Evolutionary conservation across 805 yeast genomes (phyloP).

Genomic region (Lachancea nothofagi): DNA sequence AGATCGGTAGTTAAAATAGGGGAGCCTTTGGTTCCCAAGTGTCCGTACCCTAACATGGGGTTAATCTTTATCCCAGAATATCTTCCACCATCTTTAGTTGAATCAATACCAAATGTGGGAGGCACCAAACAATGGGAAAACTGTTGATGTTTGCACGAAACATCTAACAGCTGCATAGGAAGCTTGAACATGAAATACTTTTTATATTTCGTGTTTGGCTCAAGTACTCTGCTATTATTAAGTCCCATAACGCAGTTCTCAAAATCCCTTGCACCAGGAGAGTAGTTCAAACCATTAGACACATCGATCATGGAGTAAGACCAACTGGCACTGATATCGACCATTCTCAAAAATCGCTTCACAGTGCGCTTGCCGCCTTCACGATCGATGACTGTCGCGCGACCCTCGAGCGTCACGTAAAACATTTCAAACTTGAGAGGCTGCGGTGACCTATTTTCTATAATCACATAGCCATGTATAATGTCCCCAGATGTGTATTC

Average conservation of each 20-base stretch:
- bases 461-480: constrained; percentile 52
- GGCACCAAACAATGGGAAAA: constrained; percentile 37
- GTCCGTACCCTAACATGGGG: constrained; percentile 43
- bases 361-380: constrained; percentile 32
- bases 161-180: constrained; percentile 49
- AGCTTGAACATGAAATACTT: constrained; percentile 55
- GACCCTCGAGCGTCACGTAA: constrained; percentile 45
- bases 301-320: constrained; percentile 49
- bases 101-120: constrained; percentile 39
- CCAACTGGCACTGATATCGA: constrained; percentile 51
- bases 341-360: constrained; percentile 53
- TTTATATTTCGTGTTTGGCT: constrained; percentile 47
- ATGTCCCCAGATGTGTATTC: constrained; percentile 67
- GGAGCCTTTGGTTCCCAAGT: constrained; percentile 44
- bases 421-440: constrained; percentile 59
- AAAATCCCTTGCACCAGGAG: constrained; percentile 39
- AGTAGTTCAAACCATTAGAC: constrained; percentile 46
- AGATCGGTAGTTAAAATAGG: constrained; percentile 51
- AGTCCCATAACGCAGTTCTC: constrained; percentile 49
- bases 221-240: constrained; percentile 43
- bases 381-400: constrained; percentile 31
- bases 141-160: constrained; percentile 44
- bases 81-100: constrained; percentile 27
- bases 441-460: constrained; percentile 42
- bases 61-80: constrained; percentile 32